A percentile compares a stretch with the other conserved stretches of the same genome.
These are phyloP conservation scores for Ceratobasidium sp. DNA, from an alignment of 1,284 basidiomycete species.

Conservation along the genomic window DNA sequence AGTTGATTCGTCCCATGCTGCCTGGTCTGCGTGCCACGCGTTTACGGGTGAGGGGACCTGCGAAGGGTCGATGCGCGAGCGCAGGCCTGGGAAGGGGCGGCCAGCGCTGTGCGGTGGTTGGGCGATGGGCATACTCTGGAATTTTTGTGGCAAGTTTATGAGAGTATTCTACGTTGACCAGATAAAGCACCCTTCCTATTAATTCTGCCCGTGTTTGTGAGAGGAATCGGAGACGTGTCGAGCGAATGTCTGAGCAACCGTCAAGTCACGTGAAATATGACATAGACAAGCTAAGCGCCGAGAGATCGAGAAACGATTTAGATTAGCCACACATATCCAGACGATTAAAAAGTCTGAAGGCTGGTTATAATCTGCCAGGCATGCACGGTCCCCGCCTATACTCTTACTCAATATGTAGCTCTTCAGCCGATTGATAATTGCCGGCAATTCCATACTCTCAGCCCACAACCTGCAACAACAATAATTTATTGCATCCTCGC, in stretches of 20 bases:
- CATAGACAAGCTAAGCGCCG: neutral
- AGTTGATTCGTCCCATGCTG: conserved; percentile 73
- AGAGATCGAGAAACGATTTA: no score
- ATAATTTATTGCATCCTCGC: no score
- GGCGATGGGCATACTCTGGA: conserved; percentile 38
- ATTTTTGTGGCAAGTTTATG: neutral
- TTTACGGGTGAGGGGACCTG: conserved; percentile 94
- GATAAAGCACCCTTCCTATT: neutral
- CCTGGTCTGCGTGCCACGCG: conserved; percentile 83
- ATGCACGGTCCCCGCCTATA: no score
- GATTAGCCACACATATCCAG: no score
- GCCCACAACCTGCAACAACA: no score
- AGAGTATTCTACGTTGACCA: neutral
- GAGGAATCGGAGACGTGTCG: conserved; percentile 17
- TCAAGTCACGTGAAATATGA: conserved; percentile 2
- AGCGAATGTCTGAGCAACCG: neutral
- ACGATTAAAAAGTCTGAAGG: no score
- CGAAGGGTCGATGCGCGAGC: conserved; percentile 86
- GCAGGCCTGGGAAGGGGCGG: conserved; percentile 64
- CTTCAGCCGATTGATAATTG: no score
- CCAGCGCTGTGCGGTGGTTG: conserved; percentile 59
- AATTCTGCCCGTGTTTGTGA: neutral
- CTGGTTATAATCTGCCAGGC: no score
- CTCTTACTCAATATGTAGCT: no score
- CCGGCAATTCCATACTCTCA: no score